These are phyloP conservation scores for Penicillium sp. DNA, from an alignment of 2,329 filamentous ascomycete species.

Conservation along the genomic window DNA sequence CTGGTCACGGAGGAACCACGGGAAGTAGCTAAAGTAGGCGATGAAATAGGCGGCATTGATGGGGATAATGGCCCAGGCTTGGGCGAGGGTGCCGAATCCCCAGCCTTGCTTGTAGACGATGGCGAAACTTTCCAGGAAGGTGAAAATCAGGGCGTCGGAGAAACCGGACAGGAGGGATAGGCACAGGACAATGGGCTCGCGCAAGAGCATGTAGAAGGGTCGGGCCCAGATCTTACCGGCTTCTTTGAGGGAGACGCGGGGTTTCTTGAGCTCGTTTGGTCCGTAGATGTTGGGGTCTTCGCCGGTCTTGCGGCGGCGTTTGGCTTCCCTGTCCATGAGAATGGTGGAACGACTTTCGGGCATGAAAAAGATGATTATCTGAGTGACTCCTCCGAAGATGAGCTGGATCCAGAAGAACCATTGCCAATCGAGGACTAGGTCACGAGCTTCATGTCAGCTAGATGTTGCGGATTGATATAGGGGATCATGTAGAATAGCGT, in stretches of 20 bases:
- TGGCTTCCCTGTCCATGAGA: constrained; percentile 56
- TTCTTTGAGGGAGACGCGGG: constrained; percentile 46
- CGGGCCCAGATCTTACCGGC: constrained; percentile 51
- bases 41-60: constrained; percentile 65
- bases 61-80: constrained; percentile 62
- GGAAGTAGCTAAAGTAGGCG: constrained; percentile 55
- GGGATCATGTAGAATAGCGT: too few species aligned
- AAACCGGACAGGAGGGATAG: constrained; percentile 68
- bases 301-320: constrained; percentile 48
- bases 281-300: constrained; percentile 62
- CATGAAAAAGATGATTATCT: constrained; percentile 47
- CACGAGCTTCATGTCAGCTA: background rate
- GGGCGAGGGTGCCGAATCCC: constrained; percentile 55
- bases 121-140: constrained; percentile 56
- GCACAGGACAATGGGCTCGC: constrained; percentile 66
- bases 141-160: constrained; percentile 65
- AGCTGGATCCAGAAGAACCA: constrained; percentile 62
- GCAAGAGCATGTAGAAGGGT: constrained; percentile 67
- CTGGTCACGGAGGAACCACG: constrained; percentile 45
- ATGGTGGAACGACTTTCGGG: constrained; percentile 56
- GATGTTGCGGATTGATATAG: background rate
- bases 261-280: constrained; percentile 49
- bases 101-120: constrained; percentile 56
- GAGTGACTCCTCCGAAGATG: constrained; percentile 52
- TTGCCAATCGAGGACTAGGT: constrained; percentile 43